Conservation (phyloP, 148 eudicot genomes). For the Amaranthus hypochondriacus region DNA sequence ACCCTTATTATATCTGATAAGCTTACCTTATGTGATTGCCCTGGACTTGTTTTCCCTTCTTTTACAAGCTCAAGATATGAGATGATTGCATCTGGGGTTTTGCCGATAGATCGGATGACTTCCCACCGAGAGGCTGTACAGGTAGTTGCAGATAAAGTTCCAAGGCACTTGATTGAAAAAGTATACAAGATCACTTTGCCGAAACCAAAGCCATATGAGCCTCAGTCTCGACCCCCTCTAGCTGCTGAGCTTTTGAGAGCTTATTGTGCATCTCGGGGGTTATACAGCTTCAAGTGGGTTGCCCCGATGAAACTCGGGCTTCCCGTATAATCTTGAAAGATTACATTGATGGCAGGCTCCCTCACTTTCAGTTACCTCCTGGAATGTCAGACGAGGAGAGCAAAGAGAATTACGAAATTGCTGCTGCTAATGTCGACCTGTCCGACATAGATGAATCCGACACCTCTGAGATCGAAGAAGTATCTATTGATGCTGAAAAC, state of each 20-base stretch:
- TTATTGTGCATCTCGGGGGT: constrained; percentile 90
- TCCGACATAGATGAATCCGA: constrained; percentile 46
- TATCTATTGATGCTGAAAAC: constrained; percentile 30
- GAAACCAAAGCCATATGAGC: constrained; percentile 85
- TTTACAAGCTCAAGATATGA: constrained; percentile 95
- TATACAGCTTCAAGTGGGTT: constrained; percentile 81
- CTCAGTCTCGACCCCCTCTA: constrained; percentile 69
- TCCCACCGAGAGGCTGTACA: constrained; percentile 90
- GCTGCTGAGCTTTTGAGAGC: constrained; percentile 80
- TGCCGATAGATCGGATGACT: constrained; percentile 88
- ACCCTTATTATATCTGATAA: constrained; percentile 82
- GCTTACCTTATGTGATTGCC: constrained; percentile 93
- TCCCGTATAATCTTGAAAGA: constrained; percentile 82
- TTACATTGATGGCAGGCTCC: constrained; percentile 87
- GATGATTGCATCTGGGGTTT: constrained; percentile 97
- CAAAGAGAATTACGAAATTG: constrained; percentile 6
- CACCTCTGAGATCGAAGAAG: constrained; percentile 43
- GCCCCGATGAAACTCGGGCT: constrained; percentile 92
- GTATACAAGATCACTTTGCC: constrained; percentile 76
- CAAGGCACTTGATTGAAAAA: constrained; percentile 51
- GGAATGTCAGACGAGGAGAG: constrained; percentile 37
- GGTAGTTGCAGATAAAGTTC: constrained; percentile 78
- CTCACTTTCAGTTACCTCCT: constrained; percentile 80
- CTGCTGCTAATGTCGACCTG: constrained; percentile 9
- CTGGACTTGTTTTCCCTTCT: constrained; percentile 94